Base-by-base conservation (phyloP, 2,329 filamentous ascomycete species). In the Epicoccum sorghinum region DNA sequence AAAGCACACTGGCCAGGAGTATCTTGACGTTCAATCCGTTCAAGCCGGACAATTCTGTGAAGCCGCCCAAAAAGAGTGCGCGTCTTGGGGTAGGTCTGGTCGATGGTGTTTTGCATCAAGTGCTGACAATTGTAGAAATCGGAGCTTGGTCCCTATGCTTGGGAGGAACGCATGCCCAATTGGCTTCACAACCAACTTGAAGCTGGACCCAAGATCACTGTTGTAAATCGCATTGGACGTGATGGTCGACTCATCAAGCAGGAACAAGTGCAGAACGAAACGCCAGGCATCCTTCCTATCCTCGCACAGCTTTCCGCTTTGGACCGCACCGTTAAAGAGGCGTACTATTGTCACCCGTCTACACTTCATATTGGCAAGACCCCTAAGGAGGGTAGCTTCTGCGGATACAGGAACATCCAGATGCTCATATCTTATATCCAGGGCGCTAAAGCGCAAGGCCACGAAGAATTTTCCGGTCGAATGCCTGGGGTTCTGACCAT, bases 321-420 rank as follows among this genome's bases (percentile, higher is more conserved):
- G 50, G 90, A 89, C 64, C 69, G 76, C 7, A 77, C 78, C 4
- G 89, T 91, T 1, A 79, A 84, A 47, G 85, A 85, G 59, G 90
- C 90, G 5, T 96, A 92, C 66, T 79, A 96, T 30, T 97, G 93
- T 72, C 86, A 92, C 66, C 83, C 88, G 1, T 80, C 81, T 42
- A 89, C 91, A 0, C 82, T 86, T 43, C 93, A 97, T 67, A 82
- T 98, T 24, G 90, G 89, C 46, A 96, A 96, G 67, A 80, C 70
- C 0, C 70, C 96, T 47, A 83, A 82, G n/a, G 93, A 96, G 77
- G 92, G 92, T 22, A 90, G 91, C 5, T 98, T 98, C 71, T 98
- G 93, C 70, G 93, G 93, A 3, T 98, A 97, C 71, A 85, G 93
- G 36, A 98, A 96, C 68, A 96, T 96, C 29, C 95, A 98, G 72